Base-by-base conservation (phyloP, 441 rosid genomes). In the Daphne laureola region DNA sequence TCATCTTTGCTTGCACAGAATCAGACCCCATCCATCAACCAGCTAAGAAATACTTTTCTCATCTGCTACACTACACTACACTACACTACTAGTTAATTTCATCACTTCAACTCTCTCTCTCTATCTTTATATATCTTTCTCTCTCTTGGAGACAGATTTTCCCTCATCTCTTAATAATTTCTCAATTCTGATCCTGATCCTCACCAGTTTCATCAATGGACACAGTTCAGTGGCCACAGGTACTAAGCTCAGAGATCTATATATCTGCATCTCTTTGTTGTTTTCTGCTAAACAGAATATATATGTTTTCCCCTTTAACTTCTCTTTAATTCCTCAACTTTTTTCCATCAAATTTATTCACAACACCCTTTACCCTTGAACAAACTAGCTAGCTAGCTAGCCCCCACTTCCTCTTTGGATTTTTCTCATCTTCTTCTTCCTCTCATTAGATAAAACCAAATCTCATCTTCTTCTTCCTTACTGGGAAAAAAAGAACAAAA, bases 211-310 rank as follows among this genome's bases (percentile, higher is more conserved):
- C 62, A 60, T 64, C 73, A 72, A 90, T 90, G 97, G 91, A 84
- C 68, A 84, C 86, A 52, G 87, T 91, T 70, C 86, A 83, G 67
- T 90, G 96, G 96, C 86, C 96, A 73, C 96, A 83, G 94, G 97
- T 90, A 78, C 25, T 21, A 21, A 21, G n/a, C 38, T 9, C n/a
- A 63, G 51, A 71, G 55, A 66, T 67, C 67, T 43, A 49, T 41
- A 41, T 53, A 13, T 49, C 41, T n/a, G n/a, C n/a, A n/a, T 43
- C 45, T 60, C 44, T 43, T 16, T 50, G 18, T 17, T 59, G 41
- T 54, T 50, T 14, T 12, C 51, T 58, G 43, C 48, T 42, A 12
- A 14, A 45, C 8, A 45, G 35, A 36, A 27, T 43, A 23, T 35
- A n/a, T 45, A 41, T 59, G 40, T 53, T 12, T 12, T 73, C 31